Percentiles rank a stretch among this genome's conserved stretches.
phyloP scores from a whole-genome alignment of 192 early-diverging fungal species.

The Glomus cerebriforme region DNA sequence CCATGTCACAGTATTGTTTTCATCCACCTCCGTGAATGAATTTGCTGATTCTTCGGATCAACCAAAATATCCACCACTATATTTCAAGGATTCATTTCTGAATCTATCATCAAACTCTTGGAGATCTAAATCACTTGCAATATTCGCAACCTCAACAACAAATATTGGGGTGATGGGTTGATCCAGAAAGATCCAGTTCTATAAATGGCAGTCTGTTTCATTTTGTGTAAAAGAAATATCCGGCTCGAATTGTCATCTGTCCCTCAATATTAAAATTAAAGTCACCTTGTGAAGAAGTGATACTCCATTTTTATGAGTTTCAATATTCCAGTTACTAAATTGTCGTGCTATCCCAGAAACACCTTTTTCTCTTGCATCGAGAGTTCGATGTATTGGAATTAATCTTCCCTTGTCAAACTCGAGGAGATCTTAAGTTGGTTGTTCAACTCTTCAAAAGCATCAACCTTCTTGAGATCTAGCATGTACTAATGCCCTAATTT shows the following conservation, averaged over 20 bases:
- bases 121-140: background rate
- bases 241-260: conserved; percentile 5
- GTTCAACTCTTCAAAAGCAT: conserved; percentile 19
- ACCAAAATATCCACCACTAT: background rate
- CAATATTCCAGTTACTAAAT: conserved; percentile 23
- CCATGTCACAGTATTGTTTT: background rate
- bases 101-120: no score
- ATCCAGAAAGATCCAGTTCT: conserved; percentile 24
- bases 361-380: background rate
- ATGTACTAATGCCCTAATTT: no score
- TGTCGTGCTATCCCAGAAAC: background rate
- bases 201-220: background rate
- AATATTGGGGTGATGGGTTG: conserved; percentile 21
- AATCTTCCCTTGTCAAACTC: background rate
- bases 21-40: background rate
- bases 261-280: conserved; percentile 18
- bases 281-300: background rate
- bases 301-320: conserved; percentile 26
- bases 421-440: no score
- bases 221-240: conserved; percentile 15
- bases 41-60: background rate
- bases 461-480: background rate
- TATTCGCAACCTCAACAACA: conserved; percentile 26
- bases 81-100: conserved; percentile 5
- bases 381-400: conserved; percentile 4